Evolutionary conservation across 225 moss, liverwort and hornwort species (phyloP).

Genomic region (Neckera pumila): DNA sequence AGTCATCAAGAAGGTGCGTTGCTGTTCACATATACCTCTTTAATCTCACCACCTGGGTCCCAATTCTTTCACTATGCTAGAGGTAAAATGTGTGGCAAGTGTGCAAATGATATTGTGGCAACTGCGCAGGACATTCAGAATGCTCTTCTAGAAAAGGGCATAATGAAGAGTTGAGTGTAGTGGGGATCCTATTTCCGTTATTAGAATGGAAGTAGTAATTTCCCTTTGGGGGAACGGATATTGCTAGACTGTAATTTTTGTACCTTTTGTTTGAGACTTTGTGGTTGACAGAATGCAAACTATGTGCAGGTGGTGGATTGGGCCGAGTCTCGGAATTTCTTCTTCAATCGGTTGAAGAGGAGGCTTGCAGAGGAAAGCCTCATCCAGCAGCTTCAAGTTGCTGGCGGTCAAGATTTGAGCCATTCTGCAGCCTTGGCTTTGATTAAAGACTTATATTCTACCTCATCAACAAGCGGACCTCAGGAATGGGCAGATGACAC

Average conservation of each 20-base stretch:
- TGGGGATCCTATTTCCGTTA: not conserved
- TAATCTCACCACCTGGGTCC: not conserved
- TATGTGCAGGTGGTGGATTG: constrained; percentile 64
- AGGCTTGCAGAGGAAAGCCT: constrained; percentile 77
- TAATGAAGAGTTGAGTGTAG: not conserved
- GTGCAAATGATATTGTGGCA: not conserved
- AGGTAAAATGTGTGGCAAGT: not conserved
- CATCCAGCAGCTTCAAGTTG: constrained; percentile 47
- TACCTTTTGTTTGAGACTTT: not conserved
- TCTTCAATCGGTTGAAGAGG: constrained; percentile 77
- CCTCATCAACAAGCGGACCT: not conserved
- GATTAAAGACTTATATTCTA: constrained; percentile 44
- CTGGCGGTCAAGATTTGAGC: constrained; percentile 54
- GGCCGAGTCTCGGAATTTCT: constrained; percentile 77
- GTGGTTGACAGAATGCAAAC: not conserved
- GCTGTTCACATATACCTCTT: not conserved
- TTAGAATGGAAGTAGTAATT: not conserved
- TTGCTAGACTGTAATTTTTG: not conserved
- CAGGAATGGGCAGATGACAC: constrained; percentile 61
- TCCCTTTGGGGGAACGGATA: not conserved
- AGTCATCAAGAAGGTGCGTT: constrained; percentile 73
- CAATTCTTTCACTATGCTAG: not conserved
- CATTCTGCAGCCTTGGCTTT: constrained; percentile 54
- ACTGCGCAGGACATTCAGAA: not conserved
- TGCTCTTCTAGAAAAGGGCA: not conserved